Percentiles rank a stretch among this genome's conserved stretches.
Conservation (phyloP, 208 protist species). For the Trypanosoma mega region DNA sequence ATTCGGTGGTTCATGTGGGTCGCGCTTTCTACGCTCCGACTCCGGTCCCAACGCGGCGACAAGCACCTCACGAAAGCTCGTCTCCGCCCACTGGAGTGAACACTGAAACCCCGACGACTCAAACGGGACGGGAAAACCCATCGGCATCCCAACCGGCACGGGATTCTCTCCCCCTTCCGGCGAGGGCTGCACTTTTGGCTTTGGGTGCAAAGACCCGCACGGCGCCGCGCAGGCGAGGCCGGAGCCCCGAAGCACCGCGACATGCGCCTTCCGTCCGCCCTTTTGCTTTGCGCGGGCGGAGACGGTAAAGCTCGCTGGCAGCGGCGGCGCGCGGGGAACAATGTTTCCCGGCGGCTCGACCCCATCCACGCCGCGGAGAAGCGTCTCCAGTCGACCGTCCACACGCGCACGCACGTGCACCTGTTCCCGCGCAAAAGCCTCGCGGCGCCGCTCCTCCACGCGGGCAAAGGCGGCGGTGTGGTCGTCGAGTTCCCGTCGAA, state of each 20-base stretch:
- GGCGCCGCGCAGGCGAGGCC: background rate
- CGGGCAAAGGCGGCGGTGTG: background rate
- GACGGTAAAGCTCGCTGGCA: background rate
- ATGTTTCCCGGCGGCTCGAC: conserved; percentile 7
- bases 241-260: background rate
- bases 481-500: conserved; percentile 34
- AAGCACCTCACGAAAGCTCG: conserved; percentile 65
- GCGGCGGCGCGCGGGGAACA: conserved; percentile 4
- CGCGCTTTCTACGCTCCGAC: conserved; percentile 27
- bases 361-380: conserved; percentile 13
- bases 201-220: background rate
- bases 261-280: background rate
- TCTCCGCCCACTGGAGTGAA: conserved; percentile 57
- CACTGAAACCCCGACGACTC: conserved; percentile 68
- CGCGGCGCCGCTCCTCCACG: background rate
- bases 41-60: conserved; percentile 62
- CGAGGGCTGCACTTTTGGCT: no score
- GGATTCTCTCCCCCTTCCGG: background rate
- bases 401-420: conserved; percentile 4
- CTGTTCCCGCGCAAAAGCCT: conserved; percentile 12
- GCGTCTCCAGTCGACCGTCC: conserved; percentile 8
- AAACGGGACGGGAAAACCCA: conserved; percentile 64
- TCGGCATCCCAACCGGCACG: background rate
- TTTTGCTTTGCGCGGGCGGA: background rate
- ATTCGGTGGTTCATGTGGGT: conserved; percentile 33